Evolutionary conservation across 2,329 filamentous ascomycete genomes (phyloP).

Genomic region (Colletotrichum viniferum): DNA sequence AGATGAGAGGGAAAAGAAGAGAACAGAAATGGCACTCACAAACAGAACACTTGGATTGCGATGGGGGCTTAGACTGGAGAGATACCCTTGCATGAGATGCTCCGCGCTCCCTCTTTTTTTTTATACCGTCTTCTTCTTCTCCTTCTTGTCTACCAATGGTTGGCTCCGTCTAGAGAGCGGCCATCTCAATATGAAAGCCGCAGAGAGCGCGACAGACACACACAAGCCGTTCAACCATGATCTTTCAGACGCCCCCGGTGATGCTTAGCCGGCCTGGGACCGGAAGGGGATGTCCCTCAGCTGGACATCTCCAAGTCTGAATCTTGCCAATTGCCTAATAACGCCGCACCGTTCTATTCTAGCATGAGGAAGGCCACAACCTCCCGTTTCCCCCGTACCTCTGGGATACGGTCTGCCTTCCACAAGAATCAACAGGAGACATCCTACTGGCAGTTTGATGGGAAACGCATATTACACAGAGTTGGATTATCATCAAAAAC

Average conservation of each 20-base stretch:
- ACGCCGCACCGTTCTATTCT: not conserved
- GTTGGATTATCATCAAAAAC: not conserved
- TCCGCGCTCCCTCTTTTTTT: not conserved
- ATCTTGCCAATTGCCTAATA: not conserved
- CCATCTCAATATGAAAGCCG: not conserved
- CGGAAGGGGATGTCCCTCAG: not conserved
- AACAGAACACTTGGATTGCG: not conserved
- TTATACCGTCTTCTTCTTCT: not conserved
- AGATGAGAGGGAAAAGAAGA: not conserved
- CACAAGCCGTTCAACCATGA: not conserved
- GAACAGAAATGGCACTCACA: not conserved
- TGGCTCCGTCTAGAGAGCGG: not conserved
- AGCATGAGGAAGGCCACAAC: not conserved
- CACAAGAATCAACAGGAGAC: not conserved
- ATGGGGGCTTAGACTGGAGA: not conserved
- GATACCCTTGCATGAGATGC: not conserved
- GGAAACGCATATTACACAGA: not conserved
- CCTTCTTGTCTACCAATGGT: not conserved
- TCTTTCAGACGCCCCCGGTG: not conserved
- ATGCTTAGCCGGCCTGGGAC: not conserved
- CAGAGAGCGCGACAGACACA: not conserved
- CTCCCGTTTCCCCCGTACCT: not conserved
- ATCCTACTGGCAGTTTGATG: not conserved
- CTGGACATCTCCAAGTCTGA: not conserved
- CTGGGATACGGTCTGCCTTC: not conserved